These are phyloP conservation scores for Ichthyophthirius multifiliis DNA, from an alignment of 169 alveolate genomes.

Conservation along the genomic window DNA sequence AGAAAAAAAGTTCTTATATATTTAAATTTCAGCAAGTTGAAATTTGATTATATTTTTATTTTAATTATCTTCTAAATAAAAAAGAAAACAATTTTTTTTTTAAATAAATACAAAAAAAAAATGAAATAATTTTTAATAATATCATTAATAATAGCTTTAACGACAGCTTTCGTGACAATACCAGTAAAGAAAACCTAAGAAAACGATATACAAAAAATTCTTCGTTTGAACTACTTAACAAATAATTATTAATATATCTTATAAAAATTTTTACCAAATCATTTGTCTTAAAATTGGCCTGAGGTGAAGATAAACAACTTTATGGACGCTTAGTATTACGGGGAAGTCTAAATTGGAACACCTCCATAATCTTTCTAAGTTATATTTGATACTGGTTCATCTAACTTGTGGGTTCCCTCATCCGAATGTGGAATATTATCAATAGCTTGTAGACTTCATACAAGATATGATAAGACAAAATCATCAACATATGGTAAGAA, in stretches of 20 bases:
- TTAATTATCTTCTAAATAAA: too few species aligned
- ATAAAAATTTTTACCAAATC: background rate
- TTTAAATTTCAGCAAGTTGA: too few species aligned
- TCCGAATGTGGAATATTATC: conserved; percentile 42
- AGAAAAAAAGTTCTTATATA: too few species aligned
- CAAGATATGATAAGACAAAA: conserved; percentile 28
- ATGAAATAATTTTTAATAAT: too few species aligned
- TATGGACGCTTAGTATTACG: conserved; percentile 54
- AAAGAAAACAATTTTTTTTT: too few species aligned
- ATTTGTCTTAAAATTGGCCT: background rate
- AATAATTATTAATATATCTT: background rate
- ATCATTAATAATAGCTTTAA: too few species aligned
- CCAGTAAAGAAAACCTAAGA: background rate
- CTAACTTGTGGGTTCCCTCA: conserved; percentile 79
- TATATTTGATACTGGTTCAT: conserved; percentile 80
- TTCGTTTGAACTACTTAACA: background rate
- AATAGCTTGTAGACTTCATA: conserved; percentile 47
- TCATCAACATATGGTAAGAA: conserved; percentile 46
- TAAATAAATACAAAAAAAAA: too few species aligned
- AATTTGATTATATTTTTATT: too few species aligned
- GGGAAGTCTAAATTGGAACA: conserved; percentile 62
- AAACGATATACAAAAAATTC: background rate
- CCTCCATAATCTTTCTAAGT: conserved; percentile 66
- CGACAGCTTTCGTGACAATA: background rate
- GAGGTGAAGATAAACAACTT: conserved; percentile 14